These are phyloP conservation scores for Aleurites moluccanus DNA, from an alignment of 441 rosid genomes.

Conservation along the genomic window DNA sequence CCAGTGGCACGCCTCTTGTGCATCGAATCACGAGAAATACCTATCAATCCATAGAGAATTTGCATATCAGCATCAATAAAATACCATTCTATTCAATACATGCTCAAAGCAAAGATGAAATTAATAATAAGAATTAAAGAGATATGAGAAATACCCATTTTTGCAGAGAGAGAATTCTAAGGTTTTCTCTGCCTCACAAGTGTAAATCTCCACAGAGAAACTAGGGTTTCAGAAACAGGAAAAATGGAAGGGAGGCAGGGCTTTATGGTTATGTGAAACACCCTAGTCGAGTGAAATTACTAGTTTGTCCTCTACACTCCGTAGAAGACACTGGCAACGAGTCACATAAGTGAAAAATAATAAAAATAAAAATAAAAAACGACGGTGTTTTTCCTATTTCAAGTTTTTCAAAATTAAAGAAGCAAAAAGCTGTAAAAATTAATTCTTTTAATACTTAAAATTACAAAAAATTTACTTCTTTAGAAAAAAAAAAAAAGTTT, in stretches of 20 bases:
- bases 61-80: not conserved
- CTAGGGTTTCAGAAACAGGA: not conserved
- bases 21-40: slow-evolving; percentile 80
- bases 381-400: no score
- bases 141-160: slow-evolving; percentile 39
- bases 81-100: not conserved
- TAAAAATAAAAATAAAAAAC: no score
- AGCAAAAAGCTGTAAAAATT: no score
- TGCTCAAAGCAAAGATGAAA: not conserved
- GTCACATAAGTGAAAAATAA: not conserved
- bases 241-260: slow-evolving; percentile 9
- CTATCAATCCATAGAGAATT: slow-evolving; percentile 23
- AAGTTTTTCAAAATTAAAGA: no score
- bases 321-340: not conserved
- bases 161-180: slow-evolving; percentile 20
- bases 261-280: slow-evolving; percentile 5
- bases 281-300: not conserved
- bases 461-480: no score
- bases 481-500: no score
- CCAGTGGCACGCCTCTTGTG: slow-evolving; percentile 91
- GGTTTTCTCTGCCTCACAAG: not conserved
- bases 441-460: no score
- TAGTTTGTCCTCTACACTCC: not conserved
- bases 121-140: not conserved
- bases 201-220: slow-evolving; percentile 12